Base-by-base conservation (phyloP, 305 asterid genomes). In the Ilex paraguariensis region DNA sequence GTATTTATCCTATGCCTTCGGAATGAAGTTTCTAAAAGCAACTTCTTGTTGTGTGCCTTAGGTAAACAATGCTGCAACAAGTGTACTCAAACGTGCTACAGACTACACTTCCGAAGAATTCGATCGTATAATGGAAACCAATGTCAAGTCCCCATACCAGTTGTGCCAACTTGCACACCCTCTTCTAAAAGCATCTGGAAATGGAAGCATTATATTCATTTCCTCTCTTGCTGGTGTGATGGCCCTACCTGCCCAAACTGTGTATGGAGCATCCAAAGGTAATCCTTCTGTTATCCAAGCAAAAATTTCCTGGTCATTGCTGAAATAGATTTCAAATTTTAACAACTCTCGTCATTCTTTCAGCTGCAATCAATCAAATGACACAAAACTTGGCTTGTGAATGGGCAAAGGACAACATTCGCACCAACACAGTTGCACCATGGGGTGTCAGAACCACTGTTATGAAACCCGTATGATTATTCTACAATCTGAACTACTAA, bases 121-220 rank as follows among this genome's bases (percentile, higher is more conserved):
- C 17, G 40, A 46, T 3, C 15, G 15, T 46, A 13, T 46, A 46
- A 46, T 46, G 52, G 52, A 46, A 13, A 46, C 52, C 13, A 46
- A 46, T 46, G 13, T 10, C 15, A 12, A 8, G 15, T 46, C 52
- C 15, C 52, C 52, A 10, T 13, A 46, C 52, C 52, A 46, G 3
- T 11, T 46, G 13, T 46, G n/a, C 52, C 15, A 46, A 46, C 52
- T 10, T 3, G 15, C 52, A 46, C 15, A 46, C 52, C 52, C 52
- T 7, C 52, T 46, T 8, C 52, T 46, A 11, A 46, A 46, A 46
- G 52, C 52, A 46, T 13, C 13, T 10, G 52, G 52, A 46, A 46
- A 46, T 46, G 86, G 81, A 33, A 77, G 56, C 62, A 73, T 81
- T 39, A 70, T 81, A 5, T 72, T 81, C 53, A 72, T 77, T 59